Conservation (phyloP, 768 basidiomycete species). For the Phylloporus sp. region DNA sequence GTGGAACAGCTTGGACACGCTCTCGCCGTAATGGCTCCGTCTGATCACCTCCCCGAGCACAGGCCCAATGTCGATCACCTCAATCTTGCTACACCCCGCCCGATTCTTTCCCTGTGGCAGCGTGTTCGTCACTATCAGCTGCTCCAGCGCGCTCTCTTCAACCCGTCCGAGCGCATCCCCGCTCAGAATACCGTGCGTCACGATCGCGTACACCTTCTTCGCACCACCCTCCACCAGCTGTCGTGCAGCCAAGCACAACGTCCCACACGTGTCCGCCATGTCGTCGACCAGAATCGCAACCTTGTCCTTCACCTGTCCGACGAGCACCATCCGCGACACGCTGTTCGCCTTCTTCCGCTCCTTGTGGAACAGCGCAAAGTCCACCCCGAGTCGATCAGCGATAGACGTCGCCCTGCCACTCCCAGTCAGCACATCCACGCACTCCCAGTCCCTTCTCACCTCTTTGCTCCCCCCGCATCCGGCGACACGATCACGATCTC, state of each 20-base stretch:
- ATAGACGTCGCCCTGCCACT: constrained; percentile 84
- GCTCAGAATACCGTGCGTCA: constrained; percentile 94
- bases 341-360: constrained; percentile 97
- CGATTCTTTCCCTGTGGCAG: constrained; percentile 83
- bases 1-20: constrained; percentile 82
- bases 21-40: constrained; percentile 95
- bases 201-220: constrained; percentile 79
- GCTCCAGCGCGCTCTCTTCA: constrained; percentile 71
- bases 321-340: constrained; percentile 91
- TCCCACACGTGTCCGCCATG: constrained; percentile 97
- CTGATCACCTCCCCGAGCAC: constrained; percentile 96
- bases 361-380: constrained; percentile 99
- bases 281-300: constrained; percentile 95
- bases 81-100: constrained; percentile 68
- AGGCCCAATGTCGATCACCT: constrained; percentile 91
- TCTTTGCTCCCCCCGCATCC: constrained; percentile 97
- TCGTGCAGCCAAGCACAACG: constrained; percentile 84
- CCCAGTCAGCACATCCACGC: constrained; percentile 16
- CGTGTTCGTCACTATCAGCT: constrained; percentile 97
- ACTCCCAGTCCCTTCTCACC: constrained; percentile 43
- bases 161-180: constrained; percentile 80
- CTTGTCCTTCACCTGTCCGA: constrained; percentile 90
- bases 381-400: constrained; percentile 91
- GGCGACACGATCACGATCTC: constrained; percentile 95
- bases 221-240: constrained; percentile 90